Base-by-base conservation (phyloP, 176 grass and related monocot species). In the Oryza glumipatula region DNA sequence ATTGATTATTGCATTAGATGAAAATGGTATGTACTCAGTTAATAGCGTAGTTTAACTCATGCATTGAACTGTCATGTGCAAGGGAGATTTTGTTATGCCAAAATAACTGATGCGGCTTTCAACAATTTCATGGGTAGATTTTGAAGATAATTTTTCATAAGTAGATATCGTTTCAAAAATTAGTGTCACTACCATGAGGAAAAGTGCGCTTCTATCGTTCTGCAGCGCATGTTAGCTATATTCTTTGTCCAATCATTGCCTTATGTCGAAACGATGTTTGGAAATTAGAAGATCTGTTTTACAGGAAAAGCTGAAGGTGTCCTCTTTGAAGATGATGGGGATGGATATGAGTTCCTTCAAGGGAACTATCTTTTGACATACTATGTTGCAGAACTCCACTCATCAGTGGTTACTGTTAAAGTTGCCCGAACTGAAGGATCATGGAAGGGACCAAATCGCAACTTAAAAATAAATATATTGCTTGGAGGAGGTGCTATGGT, bases 321-420 rank as follows among this genome's bases (percentile, higher is more conserved):
- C 74, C 87, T 95, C 26, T 98, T 88, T 21, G 96, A 98, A 90
- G 96, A 98, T 72, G 87, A 84, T 87, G 96, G 93, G 64, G 96
- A 98, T 81, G 96, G 96, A 77, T 95, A 95, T 26, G 69, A 69
- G 11, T 98, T 92, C 85, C 93, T 76, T 54, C 72, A 89, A 21
- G 96, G 93, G 39, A 69, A 87, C 36, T 98, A 90, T 81, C 87
- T 98, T 63, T 89, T 98, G 74, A 93, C 96, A 80, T 81, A 92
- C 63, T 98, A 95, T 89, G 35, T 76, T 64, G 96, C 96, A 19
- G 91, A 95, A 84, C 84, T 83, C n/a, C 73, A 86, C 81, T 94
- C 85, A 70, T 85, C 89, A 26, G 71, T 89, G 68, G 66, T 98
- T 70, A 89, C 80, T 26, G 70, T 95, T 49, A 94, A 92, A 85